A percentile compares a stretch with the other conserved stretches of the same genome.
These are phyloP conservation scores for Parsonsia alboflavescens DNA, from an alignment of 257 asterid species.

Conservation along the genomic window DNA sequence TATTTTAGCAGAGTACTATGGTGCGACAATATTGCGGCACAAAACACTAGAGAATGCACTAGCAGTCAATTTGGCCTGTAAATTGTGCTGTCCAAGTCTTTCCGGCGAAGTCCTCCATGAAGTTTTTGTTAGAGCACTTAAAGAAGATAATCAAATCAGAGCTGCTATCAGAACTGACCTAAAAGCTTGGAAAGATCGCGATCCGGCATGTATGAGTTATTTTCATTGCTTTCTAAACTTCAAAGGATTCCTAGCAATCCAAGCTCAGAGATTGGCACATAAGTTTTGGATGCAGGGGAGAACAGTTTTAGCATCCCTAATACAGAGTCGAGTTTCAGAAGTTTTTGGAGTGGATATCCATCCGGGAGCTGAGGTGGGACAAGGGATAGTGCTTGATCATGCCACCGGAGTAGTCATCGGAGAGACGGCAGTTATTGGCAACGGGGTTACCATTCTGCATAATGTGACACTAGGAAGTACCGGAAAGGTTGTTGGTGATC, in stretches of 20 bases:
- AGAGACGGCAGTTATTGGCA: conserved; percentile 24
- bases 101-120: conserved; percentile 3
- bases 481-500: conserved; percentile 13
- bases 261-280: conserved; percentile 21
- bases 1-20: conserved; percentile 2
- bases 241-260: conserved; percentile 22
- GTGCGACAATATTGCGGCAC: conserved; percentile 8
- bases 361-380: conserved; percentile 21
- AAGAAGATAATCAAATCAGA: conserved; percentile 10
- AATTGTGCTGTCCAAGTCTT: conserved; percentile 14
- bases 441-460: conserved; percentile 19
- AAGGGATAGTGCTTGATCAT: conserved; percentile 25
- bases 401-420: conserved; percentile 24
- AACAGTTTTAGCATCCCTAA: conserved; percentile 7
- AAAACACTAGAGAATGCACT: conserved; percentile 14
- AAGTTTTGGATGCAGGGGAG: conserved; percentile 19
- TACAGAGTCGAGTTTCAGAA: conserved; percentile 24
- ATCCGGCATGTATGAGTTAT: conserved; percentile 18
- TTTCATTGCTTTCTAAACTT: conserved; percentile 20
- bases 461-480: conserved; percentile 25
- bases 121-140: conserved; percentile 8
- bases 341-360: conserved; percentile 25
- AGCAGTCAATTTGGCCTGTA: conserved; percentile 13
- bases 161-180: conserved; percentile 13
- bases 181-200: conserved; percentile 20